Conservation (phyloP, 345 rosid species). For the Nephelium lappaceum region DNA sequence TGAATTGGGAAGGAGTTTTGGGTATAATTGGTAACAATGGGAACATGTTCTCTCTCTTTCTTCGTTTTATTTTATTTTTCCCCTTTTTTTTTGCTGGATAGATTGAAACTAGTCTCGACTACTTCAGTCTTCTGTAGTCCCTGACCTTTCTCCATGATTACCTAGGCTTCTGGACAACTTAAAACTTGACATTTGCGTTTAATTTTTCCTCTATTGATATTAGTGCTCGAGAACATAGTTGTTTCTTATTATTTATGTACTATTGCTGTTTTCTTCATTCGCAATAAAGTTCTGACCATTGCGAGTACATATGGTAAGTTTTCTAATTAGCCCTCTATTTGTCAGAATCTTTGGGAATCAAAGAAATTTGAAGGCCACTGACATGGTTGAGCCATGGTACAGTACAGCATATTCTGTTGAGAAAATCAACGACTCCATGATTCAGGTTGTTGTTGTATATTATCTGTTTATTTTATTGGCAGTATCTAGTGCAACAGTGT, state of each 20-base stretch:
- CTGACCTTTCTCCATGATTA: background rate
- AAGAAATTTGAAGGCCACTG: conserved; percentile 86
- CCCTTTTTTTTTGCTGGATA: background rate
- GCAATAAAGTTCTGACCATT: background rate
- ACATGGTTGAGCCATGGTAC: conserved; percentile 90
- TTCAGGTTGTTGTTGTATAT: conserved; percentile 57
- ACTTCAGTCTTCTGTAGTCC: background rate
- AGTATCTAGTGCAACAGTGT: conserved; percentile 6
- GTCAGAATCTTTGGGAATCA: conserved; percentile 90
- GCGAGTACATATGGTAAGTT: background rate
- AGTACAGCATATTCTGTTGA: conserved; percentile 77
- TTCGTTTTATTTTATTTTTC: too few species aligned
- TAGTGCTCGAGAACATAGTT: background rate
- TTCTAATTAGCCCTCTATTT: conserved; percentile 27
- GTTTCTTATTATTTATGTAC: background rate
- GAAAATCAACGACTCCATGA: conserved; percentile 50
- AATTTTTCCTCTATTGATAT: background rate
- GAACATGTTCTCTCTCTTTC: background rate
- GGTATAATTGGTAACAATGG: background rate
- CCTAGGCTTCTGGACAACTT: background rate
- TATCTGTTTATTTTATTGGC: background rate
- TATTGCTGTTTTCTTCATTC: background rate
- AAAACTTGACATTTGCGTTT: background rate
- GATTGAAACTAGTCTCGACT: background rate
- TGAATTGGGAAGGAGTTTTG: background rate